Conservation (phyloP, 2,329 filamentous ascomycete species). For the Fusarium humuli region DNA sequence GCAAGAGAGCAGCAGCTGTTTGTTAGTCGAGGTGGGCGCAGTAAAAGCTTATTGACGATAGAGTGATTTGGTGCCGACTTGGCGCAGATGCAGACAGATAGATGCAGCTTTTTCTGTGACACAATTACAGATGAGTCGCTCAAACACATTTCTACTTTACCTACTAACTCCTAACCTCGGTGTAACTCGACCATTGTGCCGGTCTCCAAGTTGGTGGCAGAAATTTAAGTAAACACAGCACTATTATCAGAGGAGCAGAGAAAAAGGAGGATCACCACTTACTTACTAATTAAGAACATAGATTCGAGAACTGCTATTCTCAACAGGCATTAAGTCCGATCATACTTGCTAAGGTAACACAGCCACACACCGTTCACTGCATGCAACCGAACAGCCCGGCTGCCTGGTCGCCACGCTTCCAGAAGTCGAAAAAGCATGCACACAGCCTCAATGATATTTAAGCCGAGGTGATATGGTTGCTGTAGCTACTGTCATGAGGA, state of each 20-base stretch:
- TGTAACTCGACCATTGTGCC: no score
- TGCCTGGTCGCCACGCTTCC: slow-evolving; percentile 15
- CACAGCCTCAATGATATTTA: slow-evolving; percentile 18
- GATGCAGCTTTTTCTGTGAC: neutral
- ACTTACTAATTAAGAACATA: no score
- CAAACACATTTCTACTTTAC: neutral
- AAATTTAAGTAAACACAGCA: no score
- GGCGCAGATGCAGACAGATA: slow-evolving; percentile 24
- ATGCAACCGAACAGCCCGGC: neutral
- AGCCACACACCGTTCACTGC: slow-evolving; percentile 28
- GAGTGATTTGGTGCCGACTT: slow-evolving; percentile 42
- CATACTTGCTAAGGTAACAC: slow-evolving; percentile 2
- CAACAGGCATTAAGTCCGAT: neutral
- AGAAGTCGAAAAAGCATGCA: slow-evolving; percentile 20
- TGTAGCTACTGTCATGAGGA: neutral
- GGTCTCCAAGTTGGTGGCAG: neutral
- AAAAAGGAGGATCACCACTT: no score
- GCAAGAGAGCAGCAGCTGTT: neutral
- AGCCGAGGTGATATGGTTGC: slow-evolving; percentile 5
- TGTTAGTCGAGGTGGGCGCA: slow-evolving; percentile 39
- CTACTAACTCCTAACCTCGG: neutral
- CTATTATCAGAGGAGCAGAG: neutral
- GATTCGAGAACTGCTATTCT: neutral
- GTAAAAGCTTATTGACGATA: slow-evolving; percentile 46
- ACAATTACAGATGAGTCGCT: neutral